Conservation (phyloP, 2,329 filamentous ascomycete species). For the Colletotrichum navitas region DNA sequence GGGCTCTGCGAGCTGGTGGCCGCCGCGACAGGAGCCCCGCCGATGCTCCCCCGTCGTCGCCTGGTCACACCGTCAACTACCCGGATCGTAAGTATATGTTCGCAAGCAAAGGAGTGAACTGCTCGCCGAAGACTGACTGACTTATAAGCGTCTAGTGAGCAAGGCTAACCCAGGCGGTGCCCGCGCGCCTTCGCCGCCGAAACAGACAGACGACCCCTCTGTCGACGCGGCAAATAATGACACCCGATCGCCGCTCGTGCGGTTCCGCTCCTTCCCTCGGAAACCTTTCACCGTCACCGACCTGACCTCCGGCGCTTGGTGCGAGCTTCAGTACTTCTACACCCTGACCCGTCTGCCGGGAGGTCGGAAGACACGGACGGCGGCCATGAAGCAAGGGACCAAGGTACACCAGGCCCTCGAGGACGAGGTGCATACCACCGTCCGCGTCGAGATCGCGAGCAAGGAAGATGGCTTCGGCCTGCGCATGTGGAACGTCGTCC, state of each 20-base stretch:
- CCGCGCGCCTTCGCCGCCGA: slow-evolving; percentile 11
- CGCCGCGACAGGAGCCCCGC: slow-evolving; percentile 30
- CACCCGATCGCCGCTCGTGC: slow-evolving; percentile 72
- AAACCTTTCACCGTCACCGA: slow-evolving; percentile 91
- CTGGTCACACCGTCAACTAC: slow-evolving; percentile 54
- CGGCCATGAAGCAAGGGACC: slow-evolving; percentile 86
- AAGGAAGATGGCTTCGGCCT: slow-evolving; percentile 88
- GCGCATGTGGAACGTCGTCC: slow-evolving; percentile 90
- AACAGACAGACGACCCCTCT: slow-evolving; percentile 44
- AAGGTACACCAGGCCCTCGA: slow-evolving; percentile 87
- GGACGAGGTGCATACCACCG: slow-evolving; percentile 83
- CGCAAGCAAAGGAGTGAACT: slow-evolving; percentile 28
- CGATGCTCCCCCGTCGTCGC: slow-evolving; percentile 39
- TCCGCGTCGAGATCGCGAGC: slow-evolving; percentile 77
- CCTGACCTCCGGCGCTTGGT: slow-evolving; percentile 91
- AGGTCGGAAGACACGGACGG: slow-evolving; percentile 80
- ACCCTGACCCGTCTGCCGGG: slow-evolving; percentile 78
- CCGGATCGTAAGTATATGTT: slow-evolving; percentile 64
- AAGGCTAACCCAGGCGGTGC: slow-evolving; percentile 52
- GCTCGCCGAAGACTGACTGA: slow-evolving; percentile 66
- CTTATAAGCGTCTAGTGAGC: slow-evolving; percentile 73
- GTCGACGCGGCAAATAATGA: slow-evolving; percentile 49
- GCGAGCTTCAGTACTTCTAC: slow-evolving; percentile 94
- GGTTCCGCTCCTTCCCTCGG: slow-evolving; percentile 81
- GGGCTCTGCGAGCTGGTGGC: neutral